These are phyloP conservation scores for Cercospora citrullina DNA, from an alignment of 2,329 filamentous ascomycete genomes.

Conservation along the genomic window DNA sequence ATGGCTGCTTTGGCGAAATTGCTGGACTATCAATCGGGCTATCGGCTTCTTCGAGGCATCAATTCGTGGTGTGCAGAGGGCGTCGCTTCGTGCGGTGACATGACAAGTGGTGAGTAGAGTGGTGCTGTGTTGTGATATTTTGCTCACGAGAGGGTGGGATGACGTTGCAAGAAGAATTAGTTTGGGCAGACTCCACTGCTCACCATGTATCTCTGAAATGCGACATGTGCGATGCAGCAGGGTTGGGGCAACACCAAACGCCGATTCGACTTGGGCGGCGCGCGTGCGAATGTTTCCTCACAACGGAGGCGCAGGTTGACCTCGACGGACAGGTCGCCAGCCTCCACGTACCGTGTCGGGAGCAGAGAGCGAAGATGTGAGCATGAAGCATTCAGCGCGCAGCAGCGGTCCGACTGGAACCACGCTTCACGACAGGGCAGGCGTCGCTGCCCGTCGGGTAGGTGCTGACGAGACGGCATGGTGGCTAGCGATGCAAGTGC, in stretches of 20 bases:
- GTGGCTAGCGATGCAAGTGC: slow-evolving; percentile 18
- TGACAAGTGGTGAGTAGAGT: slow-evolving; percentile 11
- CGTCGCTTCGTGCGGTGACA: slow-evolving; percentile 15
- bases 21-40: neutral
- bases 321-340: slow-evolving; percentile 8
- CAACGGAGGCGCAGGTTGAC: slow-evolving; percentile 7
- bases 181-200: slow-evolving; percentile 9
- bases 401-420: slow-evolving; percentile 24
- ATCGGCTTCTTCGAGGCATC: neutral
- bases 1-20: slow-evolving; percentile 2
- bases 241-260: slow-evolving; percentile 9
- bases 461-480: slow-evolving; percentile 8
- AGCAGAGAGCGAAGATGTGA: neutral
- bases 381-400: slow-evolving; percentile 15
- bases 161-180: slow-evolving; percentile 9
- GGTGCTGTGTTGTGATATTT: slow-evolving; percentile 5
- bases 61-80: neutral
- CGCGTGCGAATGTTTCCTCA: slow-evolving; percentile 8
- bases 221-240: slow-evolving; percentile 7
- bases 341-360: slow-evolving; percentile 7
- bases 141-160: slow-evolving; percentile 22
- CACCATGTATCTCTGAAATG: neutral
- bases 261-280: slow-evolving; percentile 2
- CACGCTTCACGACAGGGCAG: slow-evolving; percentile 23
- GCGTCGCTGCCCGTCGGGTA: slow-evolving; percentile 17